Evolutionary conservation across 108 stramenopile genomes (phyloP), one percentile per base, ranked within the genome.

Genomic region (Stephanodiscus minutulus): DNA sequence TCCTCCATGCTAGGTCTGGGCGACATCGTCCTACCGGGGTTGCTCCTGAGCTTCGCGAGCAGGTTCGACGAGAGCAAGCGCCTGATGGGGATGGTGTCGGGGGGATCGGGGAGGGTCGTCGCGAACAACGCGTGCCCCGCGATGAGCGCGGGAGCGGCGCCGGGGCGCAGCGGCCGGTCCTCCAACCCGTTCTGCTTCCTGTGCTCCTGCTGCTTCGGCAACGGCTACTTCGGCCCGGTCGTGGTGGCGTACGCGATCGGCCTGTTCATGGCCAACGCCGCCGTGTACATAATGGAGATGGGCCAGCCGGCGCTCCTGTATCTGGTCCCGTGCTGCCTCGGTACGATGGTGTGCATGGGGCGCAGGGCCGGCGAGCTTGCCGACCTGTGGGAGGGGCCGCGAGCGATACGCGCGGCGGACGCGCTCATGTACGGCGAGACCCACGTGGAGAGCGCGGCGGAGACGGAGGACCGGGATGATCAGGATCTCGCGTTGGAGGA

Each of bases 301-400:
- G 94, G 94, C 1, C 94, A 95, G 64, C 94, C 94, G 21, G 94
- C 94, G 10, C 66, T 95, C 12, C 75, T 95, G 35, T 95, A 95
- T 74, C 61, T 95, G 18, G 91, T 91, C 9, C 94, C 94, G 35
- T 85, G 85, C 72, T 88, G 87, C 35, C 70, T 95, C 12, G 88
- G 88, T 2, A 72, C 85, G 28, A 83, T 93, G 58, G 44, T 76
- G 12, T 64, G 70, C 52, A 60, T 91, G 43, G 87, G 87, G 15
- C 73, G 77, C 27, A 81, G 28, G 36, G 73, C 69, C 25, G 76
- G 81, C 10, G 87, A 91, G 31, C 62, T 87, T 6, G 64, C 59
- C 31, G 87, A 88, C 43, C 29, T 91, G 52, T 91, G 87, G 87
- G 81, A 84, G 10, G 87, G 85, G 20, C 80, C 90, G 24, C 63